Evolutionary conservation across 225 moss, liverwort and hornwort genomes (phyloP), one percentile per base, ranked within the genome.

Genomic region (Polytrichum formosum): DNA sequence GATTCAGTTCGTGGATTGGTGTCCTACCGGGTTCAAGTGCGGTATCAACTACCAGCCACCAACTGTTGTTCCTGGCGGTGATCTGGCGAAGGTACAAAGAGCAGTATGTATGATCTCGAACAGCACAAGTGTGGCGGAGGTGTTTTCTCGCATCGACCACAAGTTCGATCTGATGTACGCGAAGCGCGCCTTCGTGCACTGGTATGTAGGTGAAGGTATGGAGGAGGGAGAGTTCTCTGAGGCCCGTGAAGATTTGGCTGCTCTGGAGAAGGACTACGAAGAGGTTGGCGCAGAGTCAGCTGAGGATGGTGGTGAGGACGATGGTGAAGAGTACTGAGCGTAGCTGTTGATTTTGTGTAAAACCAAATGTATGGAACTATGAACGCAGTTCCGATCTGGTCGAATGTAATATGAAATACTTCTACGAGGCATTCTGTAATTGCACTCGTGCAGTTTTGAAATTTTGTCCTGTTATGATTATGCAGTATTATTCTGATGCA

Each of bases 291-390:
- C 69, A 6, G 69, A 69, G 28, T 69, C 69, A 18, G 28, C 69
- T 7, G 69, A 69, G 20, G 69, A 85, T 54, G 85, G 81, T 18
- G 81, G 76, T 31, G 85, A 85, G 56, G 85, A 82, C 58, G 81
- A 85, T 9, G 79, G 72, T 23, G 85, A 79, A 26, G 85, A 85
- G 69, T 85, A 85, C 63, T 82, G 79, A 85, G 18, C 13, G 46
- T 46, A 46, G 16, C 2, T 13, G 4, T 46, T 13, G 46, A 46
- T 13, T 28, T 65, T 27, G 31, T 21, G 65, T 46, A 13, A 16
- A 10, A 4, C 46, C 4, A 16, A 13, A 16, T 46, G 37, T 10
- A 37, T 0, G 37, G 37, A 37, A 46, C 13, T 46, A 10, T 37
- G 37, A 10, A 9, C 9, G 10, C 2, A 10, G 10, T 10, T 16